phyloP scores from a whole-genome alignment of 2,329 filamentous ascomycete genomes.

The Sordariomycetes sp. region DNA sequence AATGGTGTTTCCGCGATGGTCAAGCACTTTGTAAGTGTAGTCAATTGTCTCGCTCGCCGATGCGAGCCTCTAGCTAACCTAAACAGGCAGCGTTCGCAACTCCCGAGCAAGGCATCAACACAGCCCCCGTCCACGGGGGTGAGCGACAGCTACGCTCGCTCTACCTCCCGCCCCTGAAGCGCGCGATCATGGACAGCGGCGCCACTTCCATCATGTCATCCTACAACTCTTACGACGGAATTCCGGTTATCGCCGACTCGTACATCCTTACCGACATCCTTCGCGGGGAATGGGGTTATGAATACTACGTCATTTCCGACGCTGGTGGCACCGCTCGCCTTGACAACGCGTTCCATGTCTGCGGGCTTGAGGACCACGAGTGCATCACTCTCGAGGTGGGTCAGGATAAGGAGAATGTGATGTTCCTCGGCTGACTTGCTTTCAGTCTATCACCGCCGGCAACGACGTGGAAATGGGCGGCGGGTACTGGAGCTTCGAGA shows the following conservation, averaged over 20 bases:
- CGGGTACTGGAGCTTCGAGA: constrained; percentile 56
- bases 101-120: constrained; percentile 63
- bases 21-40: constrained; percentile 50
- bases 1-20: constrained; percentile 57
- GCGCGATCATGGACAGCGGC: constrained; percentile 56
- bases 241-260: constrained; percentile 52
- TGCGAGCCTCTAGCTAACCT: neutral
- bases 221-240: constrained; percentile 62
- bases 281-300: constrained; percentile 58
- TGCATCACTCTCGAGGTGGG: constrained; percentile 45
- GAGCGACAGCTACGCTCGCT: constrained; percentile 40
- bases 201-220: constrained; percentile 61
- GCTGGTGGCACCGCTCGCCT: constrained; percentile 59
- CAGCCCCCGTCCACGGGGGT: constrained; percentile 40
- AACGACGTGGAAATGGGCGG: constrained; percentile 69
- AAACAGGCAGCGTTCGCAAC: constrained; percentile 43
- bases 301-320: constrained; percentile 52
- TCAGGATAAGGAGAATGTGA: neutral
- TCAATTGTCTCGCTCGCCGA: neutral
- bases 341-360: constrained; percentile 51
- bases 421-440: neutral
- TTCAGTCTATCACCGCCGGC: constrained; percentile 47
- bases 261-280: constrained; percentile 56
- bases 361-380: constrained; percentile 44
- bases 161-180: constrained; percentile 48